Conservation (phyloP, 345 rosid genomes). For the Orychophragmus violaceus region DNA sequence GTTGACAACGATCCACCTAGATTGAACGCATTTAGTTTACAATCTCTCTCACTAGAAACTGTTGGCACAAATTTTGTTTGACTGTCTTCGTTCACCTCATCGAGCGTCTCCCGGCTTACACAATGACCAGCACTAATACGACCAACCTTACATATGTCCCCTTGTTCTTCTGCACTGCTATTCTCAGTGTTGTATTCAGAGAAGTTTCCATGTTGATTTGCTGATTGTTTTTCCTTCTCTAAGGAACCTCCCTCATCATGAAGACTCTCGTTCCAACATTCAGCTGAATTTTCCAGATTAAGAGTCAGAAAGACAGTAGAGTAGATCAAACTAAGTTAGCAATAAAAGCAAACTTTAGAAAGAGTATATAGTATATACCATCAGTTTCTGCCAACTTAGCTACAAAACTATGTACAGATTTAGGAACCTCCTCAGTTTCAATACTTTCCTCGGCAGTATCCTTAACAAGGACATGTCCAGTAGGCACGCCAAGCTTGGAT, state of each 20-base stretch:
- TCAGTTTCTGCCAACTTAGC: not conserved
- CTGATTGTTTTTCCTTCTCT: not conserved
- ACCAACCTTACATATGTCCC: not conserved
- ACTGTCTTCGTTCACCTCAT: slow-evolving; percentile 2
- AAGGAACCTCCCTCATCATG: not conserved
- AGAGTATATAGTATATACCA: slow-evolving; percentile 13
- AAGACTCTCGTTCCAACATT: not conserved
- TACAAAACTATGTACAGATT: not conserved
- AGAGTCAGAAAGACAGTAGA: not conserved
- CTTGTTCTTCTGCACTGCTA: not conserved
- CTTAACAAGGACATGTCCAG: not conserved
- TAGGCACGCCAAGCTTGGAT: not conserved
- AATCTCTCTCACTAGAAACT: not conserved
- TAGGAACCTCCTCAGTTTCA: not conserved
- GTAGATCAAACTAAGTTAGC: not conserved
- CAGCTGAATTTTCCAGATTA: slow-evolving; percentile 4
- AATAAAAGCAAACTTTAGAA: not conserved
- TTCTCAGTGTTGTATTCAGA: not conserved
- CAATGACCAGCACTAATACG: too few relatives aligned
- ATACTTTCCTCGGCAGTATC: not conserved
- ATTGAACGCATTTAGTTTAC: not conserved
- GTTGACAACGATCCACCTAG: slow-evolving; percentile 3
- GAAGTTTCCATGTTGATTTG: not conserved
- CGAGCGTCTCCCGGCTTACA: not conserved
- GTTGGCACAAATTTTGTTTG: not conserved